Percentiles rank a stretch among this genome's conserved stretches.
Evolutionary conservation across 768 basidiomycete genomes (phyloP).

Genomic region (Macrolepiota dolichaula): DNA sequence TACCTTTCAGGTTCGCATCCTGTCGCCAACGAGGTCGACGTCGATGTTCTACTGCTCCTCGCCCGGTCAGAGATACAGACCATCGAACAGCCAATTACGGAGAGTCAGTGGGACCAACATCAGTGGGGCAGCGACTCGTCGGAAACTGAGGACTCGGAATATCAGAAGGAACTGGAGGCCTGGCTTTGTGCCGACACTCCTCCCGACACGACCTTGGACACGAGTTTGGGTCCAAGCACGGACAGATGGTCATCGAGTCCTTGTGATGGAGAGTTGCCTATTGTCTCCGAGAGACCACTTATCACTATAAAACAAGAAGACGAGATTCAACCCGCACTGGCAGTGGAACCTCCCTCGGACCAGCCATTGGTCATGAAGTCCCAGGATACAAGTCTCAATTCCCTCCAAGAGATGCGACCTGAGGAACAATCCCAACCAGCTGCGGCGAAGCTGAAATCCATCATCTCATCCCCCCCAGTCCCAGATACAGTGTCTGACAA

Average conservation of each 20-base stretch:
- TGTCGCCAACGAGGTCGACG: neutral
- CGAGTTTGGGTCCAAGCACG: neutral
- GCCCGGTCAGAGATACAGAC: neutral
- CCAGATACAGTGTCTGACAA: neutral
- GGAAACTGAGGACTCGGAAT: neutral
- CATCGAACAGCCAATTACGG: neutral
- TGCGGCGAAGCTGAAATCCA: neutral
- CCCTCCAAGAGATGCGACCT: neutral
- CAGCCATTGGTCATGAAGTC: neutral
- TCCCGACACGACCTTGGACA: neutral
- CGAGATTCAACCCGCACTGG: too few species aligned
- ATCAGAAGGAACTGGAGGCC: neutral
- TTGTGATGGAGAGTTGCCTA: neutral
- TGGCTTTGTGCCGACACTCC: neutral
- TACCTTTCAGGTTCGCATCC: neutral
- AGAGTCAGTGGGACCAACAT: neutral
- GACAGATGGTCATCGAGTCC: neutral
- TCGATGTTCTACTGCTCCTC: neutral
- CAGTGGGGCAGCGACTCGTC: neutral
- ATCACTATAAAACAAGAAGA: too few species aligned
- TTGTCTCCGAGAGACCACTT: neutral
- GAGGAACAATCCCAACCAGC: neutral
- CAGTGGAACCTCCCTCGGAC: neutral
- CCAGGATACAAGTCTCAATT: neutral
- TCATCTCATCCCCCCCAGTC: neutral